A percentile compares a stretch with the other conserved stretches of the same genome.
phyloP scores from a whole-genome alignment of 2,329 filamentous ascomycete genomes.

The Aspergillus sp. region DNA sequence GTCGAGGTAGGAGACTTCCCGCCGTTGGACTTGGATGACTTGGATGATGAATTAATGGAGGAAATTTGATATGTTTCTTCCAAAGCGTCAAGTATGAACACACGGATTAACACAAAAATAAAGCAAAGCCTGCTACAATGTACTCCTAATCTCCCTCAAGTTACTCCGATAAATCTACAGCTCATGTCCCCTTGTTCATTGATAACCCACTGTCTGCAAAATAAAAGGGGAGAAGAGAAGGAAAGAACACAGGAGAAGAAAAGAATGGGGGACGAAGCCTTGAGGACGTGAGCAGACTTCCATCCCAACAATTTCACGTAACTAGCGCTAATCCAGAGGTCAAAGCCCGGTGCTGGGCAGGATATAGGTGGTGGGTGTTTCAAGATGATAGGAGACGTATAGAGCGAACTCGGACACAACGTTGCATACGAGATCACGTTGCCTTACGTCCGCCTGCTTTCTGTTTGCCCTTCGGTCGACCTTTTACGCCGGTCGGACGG shows the following conservation, averaged over 20 bases:
- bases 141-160: neutral
- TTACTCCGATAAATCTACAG: conserved; percentile 2
- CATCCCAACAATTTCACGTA: conserved; percentile 4
- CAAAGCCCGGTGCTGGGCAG: neutral
- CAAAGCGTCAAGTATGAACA: neutral
- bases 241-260: neutral
- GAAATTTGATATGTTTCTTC: conserved; percentile 43
- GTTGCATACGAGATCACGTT: neutral
- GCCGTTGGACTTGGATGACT: conserved; percentile 52
- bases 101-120: neutral
- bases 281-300: conserved; percentile 1
- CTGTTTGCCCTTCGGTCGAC: conserved; percentile 38
- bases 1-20: conserved; percentile 63
- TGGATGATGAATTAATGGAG: conserved; percentile 59
- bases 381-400: neutral
- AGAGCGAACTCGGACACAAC: neutral
- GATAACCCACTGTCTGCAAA: neutral
- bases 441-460: conserved; percentile 22
- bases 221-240: neutral
- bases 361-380: conserved; percentile 2
- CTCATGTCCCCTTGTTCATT: neutral
- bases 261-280: neutral
- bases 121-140: neutral
- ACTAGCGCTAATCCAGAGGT: conserved; percentile 6
- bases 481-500: conserved; percentile 25